Base-by-base conservation (phyloP, 75 land plant species). In the Picea glauca region DNA sequence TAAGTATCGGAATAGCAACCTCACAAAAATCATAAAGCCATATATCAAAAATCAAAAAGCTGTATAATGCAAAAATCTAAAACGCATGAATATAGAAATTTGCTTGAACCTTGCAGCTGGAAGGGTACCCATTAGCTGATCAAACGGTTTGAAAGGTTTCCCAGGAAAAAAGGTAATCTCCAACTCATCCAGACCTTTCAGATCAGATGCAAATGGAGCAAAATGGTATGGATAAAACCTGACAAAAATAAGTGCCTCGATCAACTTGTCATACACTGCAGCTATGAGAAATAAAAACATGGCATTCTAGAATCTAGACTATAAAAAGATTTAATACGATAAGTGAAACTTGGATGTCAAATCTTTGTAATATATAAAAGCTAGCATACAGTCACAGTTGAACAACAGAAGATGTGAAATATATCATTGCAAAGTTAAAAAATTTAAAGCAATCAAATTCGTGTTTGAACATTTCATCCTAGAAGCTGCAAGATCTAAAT, bases 171-270 rank as follows among this genome's bases (percentile, higher is more conserved):
- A 94, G 20, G 85, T 90, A 62, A 96, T 91, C 62, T 96, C 95
- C 72, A 94, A 74, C 32, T 92, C 90, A 70, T 74, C 85, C 67
- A 96, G 80, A 76, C 79, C 89, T 80, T 86, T 91, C 17, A 96
- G 84, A 80, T 96, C 99, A 58, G 99, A 96, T 61, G 99, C 99
- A 89, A 96, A 96, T 23, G 98, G 98, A 76, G 98, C 94, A 87
- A 93, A 95, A 82, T 95, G 98, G 77, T 91, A 95, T 21, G 91
- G 91, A 78, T 89, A 89, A 74, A 77, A 89, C 90, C 90, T 88
- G 81, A 5, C 43, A 13, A 38, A 20, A 43, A 43, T 43, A 70
- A n/a, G n/a, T 70, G 54, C 18, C 23, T 20, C 5, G 3, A 5
- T 38, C 17, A 38, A 1, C 40, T 6, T 20, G 56, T 50, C 56